Evolutionary conservation across 2,329 filamentous ascomycete genomes (phyloP), one percentile per base, ranked within the genome.

Genomic region (Pleurostoma richardsiae): DNA sequence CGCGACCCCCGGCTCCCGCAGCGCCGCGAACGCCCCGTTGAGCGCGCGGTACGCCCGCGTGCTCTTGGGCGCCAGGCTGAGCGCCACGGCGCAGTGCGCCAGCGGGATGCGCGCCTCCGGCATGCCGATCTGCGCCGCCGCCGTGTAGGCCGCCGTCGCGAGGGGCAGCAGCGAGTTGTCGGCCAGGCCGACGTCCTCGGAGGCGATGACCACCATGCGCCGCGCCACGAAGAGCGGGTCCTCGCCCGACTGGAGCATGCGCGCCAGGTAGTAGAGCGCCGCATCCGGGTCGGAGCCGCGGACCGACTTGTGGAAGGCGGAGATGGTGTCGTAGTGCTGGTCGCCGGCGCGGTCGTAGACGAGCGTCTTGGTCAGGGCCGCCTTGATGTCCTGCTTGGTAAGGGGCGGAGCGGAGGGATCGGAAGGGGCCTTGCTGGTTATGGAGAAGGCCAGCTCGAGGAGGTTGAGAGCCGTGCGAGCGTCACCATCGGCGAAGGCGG

Each of bases 321-420:
- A 95, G 59, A 99, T 97, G 45, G 88, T 94, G 62, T 99, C 92
- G 71, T 97, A 99, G 69, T 97, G 94, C 63, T 96, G 90, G 66
- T 99, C 94, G 44, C 94, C 92, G 0, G 88, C 88, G 46, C 94
- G 83, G 66, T 99, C 94, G 67, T 97, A 97, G 10, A 97, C 90
- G 2, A 97, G 74, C 0, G 92, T 97, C 62, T 91, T 91, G 3
- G 92, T 97, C 7, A 99, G 75, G 3, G 87, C 80, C 2, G 82
- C 74, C 62, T 96, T 96, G 61, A 99, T 82, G 49, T 83, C 80
- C 5, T 86, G 83, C 52, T 85, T 82, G 0, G 88, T 94, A 52
- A 86, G 83, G 7, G 74, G 52, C 2, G 50, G n/a, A n/a, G 52
- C 11, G 7, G 39, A 36, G 39, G 42, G 30, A 28, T 45, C 47